Base-by-base conservation (phyloP, 306 rosid species). In the Vigna radiata region DNA sequence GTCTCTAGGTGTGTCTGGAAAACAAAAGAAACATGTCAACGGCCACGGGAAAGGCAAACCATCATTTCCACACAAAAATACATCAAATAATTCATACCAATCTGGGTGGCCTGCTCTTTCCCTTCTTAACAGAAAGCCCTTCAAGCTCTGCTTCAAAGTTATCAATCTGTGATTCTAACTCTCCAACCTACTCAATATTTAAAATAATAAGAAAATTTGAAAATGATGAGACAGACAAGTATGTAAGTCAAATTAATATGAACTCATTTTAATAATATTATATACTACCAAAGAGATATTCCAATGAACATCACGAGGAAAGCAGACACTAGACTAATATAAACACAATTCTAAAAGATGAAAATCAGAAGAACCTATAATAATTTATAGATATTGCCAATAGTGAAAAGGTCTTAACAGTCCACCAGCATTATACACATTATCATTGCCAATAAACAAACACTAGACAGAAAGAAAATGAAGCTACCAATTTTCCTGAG, bases 141-240 rank as follows among this genome's bases (percentile, higher is more conserved):
- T 95, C 98, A 41, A 95, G 58, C 88, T 95, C 98, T 29, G 98
- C 98, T 87, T 95, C 98, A 85, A 95, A 95, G 86, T 14, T 89
- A 83, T 95, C 98, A 81, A 92, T 92, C 85, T 95, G 98, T 61
- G 92, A 88, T 83, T 95, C 98, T 87, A 95, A 83, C 86, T 95
- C 98, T 36, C 88, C 84, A 73, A 95, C 98, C 98, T 92, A 78
- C 66, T 86, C 77, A 68, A 68, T 62, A 36, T 73, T 73, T 59
- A 58, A 85, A 70, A 77, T 29, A 68, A 64, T 73, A 75, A 75
- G 14, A 63, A 31, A 52, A 61, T 73, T 56, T 17, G 66, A 31
- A 66, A 68, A 73, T 54, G 72, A 37, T 29, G 64, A 36, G 13
- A 53, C 7, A 72, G 58, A 67, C n/a, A 10, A 46, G 56, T 33